Evolutionary conservation across 148 eudicot genomes (phyloP), one percentile per base, ranked within the genome.

Genomic region (Silene latifolia): DNA sequence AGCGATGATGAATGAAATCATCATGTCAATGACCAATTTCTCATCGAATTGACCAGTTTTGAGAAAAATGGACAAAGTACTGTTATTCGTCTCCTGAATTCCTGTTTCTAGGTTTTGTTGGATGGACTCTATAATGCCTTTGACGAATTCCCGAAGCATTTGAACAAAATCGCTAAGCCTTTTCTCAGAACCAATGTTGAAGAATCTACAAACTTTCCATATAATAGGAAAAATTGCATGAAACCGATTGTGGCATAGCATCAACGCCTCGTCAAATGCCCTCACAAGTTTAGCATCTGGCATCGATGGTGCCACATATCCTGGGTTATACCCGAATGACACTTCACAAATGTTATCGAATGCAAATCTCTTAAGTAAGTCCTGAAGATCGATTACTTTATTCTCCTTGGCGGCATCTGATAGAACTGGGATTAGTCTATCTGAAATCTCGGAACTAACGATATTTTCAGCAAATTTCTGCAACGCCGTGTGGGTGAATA

Each of bases 101-200:
- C n/a, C 35, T 60, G n/a, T n/a, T 57, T 15, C 17, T 48, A 27
- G 24, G 21, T 63, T 61, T 21, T 56, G 71, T 48, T 69, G 47
- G 13, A 57, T 72, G 39, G 21, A 27, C 5, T 21, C 7, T 64
- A 74, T 21, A 72, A 74, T 15, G 21, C 67, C 25, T 15, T 70
- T 8, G 42, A 79, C 63, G 56, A 81, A 21, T 71, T 48, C 3
- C 23, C 79, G 75, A 4, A 87, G 46, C 18, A 53, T 67, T 0
- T 7, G 7, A 2, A 84, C 77, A 1, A 81, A 80, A 8, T 19
- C n/a, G n/a, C n/a, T n/a, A n/a, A n/a, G n/a, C n/a, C n/a, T n/a
- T n/a, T n/a, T n/a, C n/a, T n/a, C n/a, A 27, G 82, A 82, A 59
- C 86, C 89, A 13, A 82, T 63, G 23, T 84, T 80, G n/a, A 87